A percentile compares a stretch with the other conserved stretches of the same genome.
Evolutionary conservation across 768 basidiomycete species (phyloP).

Genomic region (Pholiota molesta): DNA sequence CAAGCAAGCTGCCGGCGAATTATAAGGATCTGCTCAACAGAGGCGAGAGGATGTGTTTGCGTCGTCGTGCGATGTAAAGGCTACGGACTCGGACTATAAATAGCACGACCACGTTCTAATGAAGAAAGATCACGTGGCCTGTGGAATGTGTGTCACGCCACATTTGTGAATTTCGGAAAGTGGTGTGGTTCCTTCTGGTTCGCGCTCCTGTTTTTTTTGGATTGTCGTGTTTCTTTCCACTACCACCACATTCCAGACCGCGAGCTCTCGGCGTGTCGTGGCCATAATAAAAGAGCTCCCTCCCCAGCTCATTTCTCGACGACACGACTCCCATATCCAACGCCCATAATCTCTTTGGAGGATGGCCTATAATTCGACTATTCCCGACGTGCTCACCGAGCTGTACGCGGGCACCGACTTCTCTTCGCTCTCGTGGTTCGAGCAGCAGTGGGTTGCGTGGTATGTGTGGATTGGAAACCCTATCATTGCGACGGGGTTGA

Average conservation of each 20-base stretch:
- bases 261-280: background rate
- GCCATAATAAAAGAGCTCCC: slow-evolving; percentile 6
- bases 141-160: slow-evolving; percentile 25
- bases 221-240: slow-evolving; percentile 3
- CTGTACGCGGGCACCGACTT: slow-evolving; percentile 66
- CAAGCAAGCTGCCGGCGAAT: no score
- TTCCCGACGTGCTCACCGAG: slow-evolving; percentile 16
- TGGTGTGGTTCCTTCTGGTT: slow-evolving; percentile 23
- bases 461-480: slow-evolving; percentile 89
- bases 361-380: slow-evolving; percentile 50
- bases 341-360: background rate
- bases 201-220: background rate
- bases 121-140: background rate
- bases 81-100: no score
- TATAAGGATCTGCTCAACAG: no score
- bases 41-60: no score
- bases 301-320: background rate
- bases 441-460: slow-evolving; percentile 84
- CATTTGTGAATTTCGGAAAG: slow-evolving; percentile 23
- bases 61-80: no score
- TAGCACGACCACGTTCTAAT: no score
- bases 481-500: slow-evolving; percentile 88
- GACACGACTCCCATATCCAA: background rate
- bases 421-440: slow-evolving; percentile 65
- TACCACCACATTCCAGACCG: slow-evolving; percentile 11